Base-by-base conservation (phyloP, 768 basidiomycete genomes). In the Tylopilus felleus region DNA sequence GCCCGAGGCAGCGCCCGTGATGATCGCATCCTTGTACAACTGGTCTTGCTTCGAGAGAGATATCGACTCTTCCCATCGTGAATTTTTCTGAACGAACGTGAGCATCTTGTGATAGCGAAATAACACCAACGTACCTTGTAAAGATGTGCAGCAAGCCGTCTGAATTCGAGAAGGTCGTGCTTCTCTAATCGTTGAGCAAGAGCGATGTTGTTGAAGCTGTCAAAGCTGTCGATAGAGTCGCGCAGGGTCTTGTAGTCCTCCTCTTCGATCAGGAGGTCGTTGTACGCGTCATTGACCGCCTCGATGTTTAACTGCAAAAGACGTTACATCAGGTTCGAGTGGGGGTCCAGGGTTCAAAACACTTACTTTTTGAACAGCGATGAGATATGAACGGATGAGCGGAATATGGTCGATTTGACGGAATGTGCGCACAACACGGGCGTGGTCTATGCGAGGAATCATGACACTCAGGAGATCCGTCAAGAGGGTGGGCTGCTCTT, bases 211-310 rank as follows among this genome's bases (percentile, higher is more conserved):
- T 98, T 91, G 76, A 97, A 99, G 73, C 97, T 98, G 73, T 98
- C 94, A 66, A 97, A 95, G 70, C 94, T 94, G 74, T 98, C 96
- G 49, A 98, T 95, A 10, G 93, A 95, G 71, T 97, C 97, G 9
- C 96, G 90, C 8, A 99, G 82, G 0, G 96, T 98, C 72, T 96
- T 93, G 78, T 95, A 93, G 68, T 99, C 96, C 73, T 99, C 97
- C 71, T 99, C 97, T 71, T 99, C 97, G 55, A 99, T 98, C 40
- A 98, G 79, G n/a, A 99, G 77, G 65, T 93, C 90, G 64, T 98
- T 98, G 76, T 97, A 98, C 8, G 96, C 95, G 60, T 97, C 94
- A 65, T 99, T 99, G 65, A 99, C 93, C 16, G 95, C 92, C 66
- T 95, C 92, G 43, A 98, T 83, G 71, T 99, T 98, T 66, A 96